A percentile compares a stretch with the other conserved stretches of the same genome.
Conservation (phyloP, 148 eudicot genomes). For the Fagopyrum esculentum region DNA sequence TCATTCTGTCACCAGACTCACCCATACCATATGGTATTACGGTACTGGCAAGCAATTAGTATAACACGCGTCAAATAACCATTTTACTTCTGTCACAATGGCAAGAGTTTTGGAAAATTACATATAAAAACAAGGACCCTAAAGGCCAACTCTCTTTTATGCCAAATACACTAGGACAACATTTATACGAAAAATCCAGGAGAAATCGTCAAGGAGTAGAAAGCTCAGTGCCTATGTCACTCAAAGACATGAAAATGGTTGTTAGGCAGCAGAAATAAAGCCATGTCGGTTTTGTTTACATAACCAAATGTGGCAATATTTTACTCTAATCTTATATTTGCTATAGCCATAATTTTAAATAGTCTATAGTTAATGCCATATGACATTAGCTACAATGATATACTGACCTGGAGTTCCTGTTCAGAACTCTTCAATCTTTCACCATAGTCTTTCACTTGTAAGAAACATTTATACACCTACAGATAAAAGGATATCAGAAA, state of each 20-base stretch:
- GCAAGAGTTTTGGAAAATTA: neutral
- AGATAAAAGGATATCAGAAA: conserved; percentile 15
- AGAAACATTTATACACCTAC: conserved; percentile 58
- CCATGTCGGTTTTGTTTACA: neutral
- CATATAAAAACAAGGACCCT: neutral
- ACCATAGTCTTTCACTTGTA: conserved; percentile 49
- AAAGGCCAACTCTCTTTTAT: neutral
- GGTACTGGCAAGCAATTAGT: neutral
- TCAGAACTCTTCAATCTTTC: conserved; percentile 65
- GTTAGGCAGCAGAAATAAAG: neutral
- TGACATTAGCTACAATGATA: neutral
- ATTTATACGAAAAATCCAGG: neutral
- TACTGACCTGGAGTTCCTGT: conserved; percentile 68
- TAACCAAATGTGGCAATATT: neutral
- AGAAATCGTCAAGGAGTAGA: neutral
- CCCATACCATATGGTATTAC: neutral
- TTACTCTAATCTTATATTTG: neutral
- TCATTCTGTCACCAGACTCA: neutral
- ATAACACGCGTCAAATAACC: neutral
- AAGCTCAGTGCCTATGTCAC: neutral
- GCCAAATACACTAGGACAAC: neutral
- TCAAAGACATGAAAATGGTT: neutral
- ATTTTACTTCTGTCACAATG: neutral
- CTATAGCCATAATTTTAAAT: neutral
- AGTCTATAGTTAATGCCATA: neutral